Percentiles rank a stretch among this genome's conserved stretches.
Evolutionary conservation across 1,139 yeast species (phyloP).

Genomic region (Candida sp.): DNA sequence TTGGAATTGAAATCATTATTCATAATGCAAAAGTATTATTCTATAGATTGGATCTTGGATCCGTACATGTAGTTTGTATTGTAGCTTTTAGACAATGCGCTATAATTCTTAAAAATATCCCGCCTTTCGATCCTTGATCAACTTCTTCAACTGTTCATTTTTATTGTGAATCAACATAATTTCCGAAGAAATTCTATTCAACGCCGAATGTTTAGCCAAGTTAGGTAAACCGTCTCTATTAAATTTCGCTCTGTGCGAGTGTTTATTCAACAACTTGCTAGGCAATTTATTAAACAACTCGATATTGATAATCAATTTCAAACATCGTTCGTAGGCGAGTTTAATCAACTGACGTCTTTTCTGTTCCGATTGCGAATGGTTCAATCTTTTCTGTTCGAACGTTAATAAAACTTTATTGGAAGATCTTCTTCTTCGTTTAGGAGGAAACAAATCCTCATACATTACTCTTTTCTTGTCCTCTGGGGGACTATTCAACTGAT

Average conservation of each 20-base stretch:
- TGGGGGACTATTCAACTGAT: constrained; percentile 9
- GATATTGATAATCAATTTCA: constrained; percentile 37
- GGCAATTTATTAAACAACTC: constrained; percentile 37
- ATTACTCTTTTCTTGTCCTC: constrained; percentile 8
- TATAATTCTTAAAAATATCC: no score
- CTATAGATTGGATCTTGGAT: background rate
- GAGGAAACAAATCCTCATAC: constrained; percentile 8
- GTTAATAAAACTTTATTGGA: constrained; percentile 48
- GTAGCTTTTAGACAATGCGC: no score
- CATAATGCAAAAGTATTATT: background rate
- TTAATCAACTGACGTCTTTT: constrained; percentile 71
- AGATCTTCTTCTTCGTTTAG: constrained; percentile 27
- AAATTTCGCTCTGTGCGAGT: constrained; percentile 39
- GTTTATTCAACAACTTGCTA: constrained; percentile 18
- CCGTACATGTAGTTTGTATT: background rate
- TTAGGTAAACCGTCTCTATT: constrained; percentile 48
- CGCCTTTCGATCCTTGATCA: constrained; percentile 43
- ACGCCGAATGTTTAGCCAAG: constrained; percentile 44
- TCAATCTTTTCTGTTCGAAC: constrained; percentile 64
- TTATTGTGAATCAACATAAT: constrained; percentile 31
- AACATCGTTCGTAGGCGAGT: constrained; percentile 53
- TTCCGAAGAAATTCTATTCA: constrained; percentile 40
- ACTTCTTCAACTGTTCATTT: constrained; percentile 29
- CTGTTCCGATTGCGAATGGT: constrained; percentile 77
- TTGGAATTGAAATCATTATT: background rate